phyloP scores from a whole-genome alignment of 2,329 filamentous ascomycete genomes.

The Metarhizium brunneum region DNA sequence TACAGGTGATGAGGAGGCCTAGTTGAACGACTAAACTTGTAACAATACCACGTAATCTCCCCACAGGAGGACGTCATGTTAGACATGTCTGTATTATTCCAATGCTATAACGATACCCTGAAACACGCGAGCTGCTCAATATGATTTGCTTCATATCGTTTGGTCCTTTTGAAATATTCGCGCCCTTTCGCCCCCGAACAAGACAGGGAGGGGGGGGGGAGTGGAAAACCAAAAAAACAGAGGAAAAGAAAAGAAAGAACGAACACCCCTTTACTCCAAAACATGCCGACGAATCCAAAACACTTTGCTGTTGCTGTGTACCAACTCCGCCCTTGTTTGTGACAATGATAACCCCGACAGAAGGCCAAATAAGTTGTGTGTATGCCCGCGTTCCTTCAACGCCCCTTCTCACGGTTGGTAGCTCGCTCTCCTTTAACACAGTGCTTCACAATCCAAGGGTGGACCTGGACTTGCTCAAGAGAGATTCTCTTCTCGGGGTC shows the following conservation, averaged over 20 bases:
- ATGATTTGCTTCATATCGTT: neutral
- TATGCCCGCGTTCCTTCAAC: conserved; percentile 11
- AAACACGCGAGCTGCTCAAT: neutral
- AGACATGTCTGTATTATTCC: neutral
- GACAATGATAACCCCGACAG: conserved; percentile 3
- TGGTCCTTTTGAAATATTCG: neutral
- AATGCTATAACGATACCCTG: conserved; percentile 2
- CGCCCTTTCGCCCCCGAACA: neutral
- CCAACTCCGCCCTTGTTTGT: conserved; percentile 5
- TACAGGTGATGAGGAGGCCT: conserved; percentile 52
- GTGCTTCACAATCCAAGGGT: conserved; percentile 97
- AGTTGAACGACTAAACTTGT: neutral
- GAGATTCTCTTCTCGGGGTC: conserved; percentile 90
- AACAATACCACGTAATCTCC: conserved; percentile 5
- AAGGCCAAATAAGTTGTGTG: conserved; percentile 10
- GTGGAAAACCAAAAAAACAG: neutral
- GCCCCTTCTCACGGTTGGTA: conserved; percentile 37
- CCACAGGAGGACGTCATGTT: neutral
- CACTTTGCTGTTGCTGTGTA: conserved; percentile 9
- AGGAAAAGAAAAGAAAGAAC: neutral
- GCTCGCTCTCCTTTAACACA: conserved; percentile 59
- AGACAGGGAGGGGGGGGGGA: neutral
- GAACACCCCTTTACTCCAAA: conserved; percentile 14
- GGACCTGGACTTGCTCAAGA: conserved; percentile 76
- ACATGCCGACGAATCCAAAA: conserved; percentile 17